Conservation (phyloP, 192 early-diverging fungal species). For the Umbelopsis sp. region DNA sequence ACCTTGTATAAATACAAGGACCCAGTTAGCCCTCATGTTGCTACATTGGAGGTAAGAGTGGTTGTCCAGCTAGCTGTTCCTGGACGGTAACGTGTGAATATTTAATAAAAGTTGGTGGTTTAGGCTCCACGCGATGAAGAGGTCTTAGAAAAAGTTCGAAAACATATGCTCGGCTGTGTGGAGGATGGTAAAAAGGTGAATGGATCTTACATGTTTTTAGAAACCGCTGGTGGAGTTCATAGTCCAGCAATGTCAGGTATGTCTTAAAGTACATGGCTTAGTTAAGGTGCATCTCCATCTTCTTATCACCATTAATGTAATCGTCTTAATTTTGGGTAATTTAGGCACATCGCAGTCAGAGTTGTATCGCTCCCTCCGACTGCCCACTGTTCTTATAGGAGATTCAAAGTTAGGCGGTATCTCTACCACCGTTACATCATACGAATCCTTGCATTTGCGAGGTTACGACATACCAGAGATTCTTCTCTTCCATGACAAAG, state of each 20-base stretch:
- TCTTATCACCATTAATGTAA: not conserved
- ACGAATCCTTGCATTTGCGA: conserved; percentile 66
- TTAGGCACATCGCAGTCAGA: conserved; percentile 66
- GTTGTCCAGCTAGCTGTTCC: not conserved
- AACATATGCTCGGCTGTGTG: conserved; percentile 35
- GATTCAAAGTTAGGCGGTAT: conserved; percentile 82
- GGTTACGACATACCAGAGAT: conserved; percentile 72
- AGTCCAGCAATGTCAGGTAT: conserved; percentile 74
- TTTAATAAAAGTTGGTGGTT: not conserved
- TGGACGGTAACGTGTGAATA: not conserved
- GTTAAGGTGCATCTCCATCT: conserved; percentile 23
- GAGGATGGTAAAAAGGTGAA: conserved; percentile 28
- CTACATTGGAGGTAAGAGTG: conserved; percentile 47
- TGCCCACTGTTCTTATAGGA: conserved; percentile 75
- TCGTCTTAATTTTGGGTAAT: not conserved
- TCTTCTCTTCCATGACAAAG: conserved; percentile 63
- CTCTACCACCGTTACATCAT: conserved; percentile 76
- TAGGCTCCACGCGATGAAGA: conserved; percentile 49
- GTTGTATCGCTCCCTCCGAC: conserved; percentile 67
- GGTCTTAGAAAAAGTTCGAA: conserved; percentile 42
- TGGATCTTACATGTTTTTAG: conserved; percentile 58
- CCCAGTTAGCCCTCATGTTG: conserved; percentile 77
- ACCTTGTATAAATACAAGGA: conserved; percentile 69
- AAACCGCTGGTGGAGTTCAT: conserved; percentile 83
- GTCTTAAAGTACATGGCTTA: no score